Percentiles rank a stretch among this genome's conserved stretches.
These are phyloP conservation scores for Bullera alba DNA, from an alignment of 768 basidiomycete genomes.

Conservation along the genomic window DNA sequence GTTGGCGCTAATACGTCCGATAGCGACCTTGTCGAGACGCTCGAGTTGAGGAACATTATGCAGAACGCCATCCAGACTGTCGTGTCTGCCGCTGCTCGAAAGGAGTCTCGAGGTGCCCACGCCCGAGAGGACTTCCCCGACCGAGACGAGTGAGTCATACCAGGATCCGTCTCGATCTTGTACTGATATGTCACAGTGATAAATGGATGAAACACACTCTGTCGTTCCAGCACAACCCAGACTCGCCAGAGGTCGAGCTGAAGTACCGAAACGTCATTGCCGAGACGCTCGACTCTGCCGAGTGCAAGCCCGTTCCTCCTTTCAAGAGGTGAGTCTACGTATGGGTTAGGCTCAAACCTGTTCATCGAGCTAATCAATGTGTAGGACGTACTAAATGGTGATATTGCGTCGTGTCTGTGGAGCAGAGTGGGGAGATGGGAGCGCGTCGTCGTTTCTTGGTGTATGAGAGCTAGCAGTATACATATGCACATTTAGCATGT, in stretches of 20 bases:
- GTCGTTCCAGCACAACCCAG: conserved; percentile 75
- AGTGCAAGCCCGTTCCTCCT: conserved; percentile 94
- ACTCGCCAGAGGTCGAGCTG: conserved; percentile 75
- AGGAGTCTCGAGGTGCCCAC: conserved; percentile 97
- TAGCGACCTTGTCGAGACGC: conserved; percentile 91
- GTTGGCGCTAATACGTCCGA: not conserved
- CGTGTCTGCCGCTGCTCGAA: conserved; percentile 68
- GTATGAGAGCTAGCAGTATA: too few relatives aligned
- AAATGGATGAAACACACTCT: conserved; percentile 58
- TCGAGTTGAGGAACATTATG: conserved; percentile 91
- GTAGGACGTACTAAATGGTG: conserved; percentile 6
- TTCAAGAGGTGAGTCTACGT: conserved; percentile 58
- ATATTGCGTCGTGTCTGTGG: not conserved
- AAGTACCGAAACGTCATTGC: conserved; percentile 80
- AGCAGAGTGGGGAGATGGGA: not conserved
- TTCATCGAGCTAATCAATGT: too few relatives aligned
- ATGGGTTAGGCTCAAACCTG: not conserved
- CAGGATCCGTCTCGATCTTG: not conserved
- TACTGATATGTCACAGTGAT: too few relatives aligned
- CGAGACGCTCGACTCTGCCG: conserved; percentile 84
- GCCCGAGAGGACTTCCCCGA: conserved; percentile 98
- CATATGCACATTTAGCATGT: too few relatives aligned
- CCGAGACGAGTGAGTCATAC: conserved; percentile 66
- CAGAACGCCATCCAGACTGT: conserved; percentile 96
- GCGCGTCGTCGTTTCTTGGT: not conserved